Base-by-base conservation (phyloP, 495 filamentous ascomycete genomes). In the Trichoderma gamsii region DNA sequence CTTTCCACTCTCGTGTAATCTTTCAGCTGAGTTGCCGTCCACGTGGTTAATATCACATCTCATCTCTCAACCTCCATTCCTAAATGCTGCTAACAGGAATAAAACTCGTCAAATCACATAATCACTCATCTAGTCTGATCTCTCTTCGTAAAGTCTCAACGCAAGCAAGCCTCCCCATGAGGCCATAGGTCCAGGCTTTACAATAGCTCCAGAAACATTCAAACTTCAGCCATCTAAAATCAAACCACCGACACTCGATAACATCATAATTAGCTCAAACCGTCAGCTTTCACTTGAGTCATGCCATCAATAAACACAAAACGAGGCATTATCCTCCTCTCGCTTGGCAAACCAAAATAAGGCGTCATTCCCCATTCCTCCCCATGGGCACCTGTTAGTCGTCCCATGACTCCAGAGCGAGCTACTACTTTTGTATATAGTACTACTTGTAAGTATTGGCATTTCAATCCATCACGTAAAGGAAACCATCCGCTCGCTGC, bases 161-260 rank as follows among this genome's bases (percentile, higher is more conserved):
- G 56, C 56, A 61, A 61, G 27, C 56, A 61, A 61, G 56, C 56
- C 56, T 61, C 56, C 11, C 2, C 25, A 27, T 61, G 56, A 61
- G 56, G 56, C 23, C 21, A 61, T 61, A 2, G 25, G 56, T 61
- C 56, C 23, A 61, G 56, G 12, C 56, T 61, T 18, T 11, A 21
- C 27, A 32, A 56, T n/a, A 16, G 25, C 56, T 61, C 16, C 25
- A 16, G 9, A 32, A 12, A 23, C 3, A 25, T 2, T n/a, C 49
- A 25, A 52, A n/a, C 49, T 4, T 52, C n/a, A n/a, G 2, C 29
- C 2, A 23, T 9, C 18, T 21, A 52, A 52, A n/a, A 52, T 21
- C 49, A 23, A 52, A 52, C 18, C n/a, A 9, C 25, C 56, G n/a
- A 12, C 51, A 15, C 11, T 12, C 0, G 12, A 23, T 29, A 25